Conservation (phyloP, 139 green algal genomes). For the Closterium sp. region DNA sequence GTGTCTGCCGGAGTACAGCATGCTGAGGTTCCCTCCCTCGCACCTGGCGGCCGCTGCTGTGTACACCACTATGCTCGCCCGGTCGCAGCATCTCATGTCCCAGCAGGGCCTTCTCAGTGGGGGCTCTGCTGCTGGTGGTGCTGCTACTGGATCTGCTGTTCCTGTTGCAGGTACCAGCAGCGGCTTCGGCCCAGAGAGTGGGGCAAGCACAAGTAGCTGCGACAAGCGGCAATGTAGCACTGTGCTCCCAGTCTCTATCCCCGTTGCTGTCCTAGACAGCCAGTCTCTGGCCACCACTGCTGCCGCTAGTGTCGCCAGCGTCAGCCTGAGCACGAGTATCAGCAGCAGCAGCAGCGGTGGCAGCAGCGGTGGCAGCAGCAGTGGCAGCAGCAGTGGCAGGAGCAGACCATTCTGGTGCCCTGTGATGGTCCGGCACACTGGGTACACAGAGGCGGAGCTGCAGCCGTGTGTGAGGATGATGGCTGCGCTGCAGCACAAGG, state of each 20-base stretch:
- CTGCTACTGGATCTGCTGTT: not conserved
- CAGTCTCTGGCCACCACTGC: not conserved
- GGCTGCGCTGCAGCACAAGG: constrained; percentile 69
- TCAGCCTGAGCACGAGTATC: not conserved
- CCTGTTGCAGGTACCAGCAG: not conserved
- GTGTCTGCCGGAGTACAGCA: constrained; percentile 75
- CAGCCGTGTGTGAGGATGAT: constrained; percentile 63
- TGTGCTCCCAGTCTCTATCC: not conserved
- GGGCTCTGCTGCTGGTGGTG: not conserved
- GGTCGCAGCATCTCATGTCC: not conserved
- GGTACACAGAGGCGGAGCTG: constrained; percentile 22
- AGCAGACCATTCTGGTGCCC: not conserved
- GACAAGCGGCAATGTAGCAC: not conserved
- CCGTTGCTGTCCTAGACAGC: not conserved
- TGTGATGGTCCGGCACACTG: not conserved
- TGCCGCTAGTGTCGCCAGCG: not conserved
- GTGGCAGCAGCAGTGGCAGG: not conserved
- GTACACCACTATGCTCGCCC: constrained; percentile 61
- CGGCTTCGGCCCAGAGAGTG: too few relatives aligned
- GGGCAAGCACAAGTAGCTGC: not conserved
- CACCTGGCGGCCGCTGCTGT: constrained; percentile 74
- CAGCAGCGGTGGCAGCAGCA: not conserved
- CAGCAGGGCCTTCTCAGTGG: not conserved
- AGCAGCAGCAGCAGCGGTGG: not conserved
- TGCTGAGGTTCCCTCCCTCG: constrained; percentile 74